phyloP scores from a whole-genome alignment of 2,329 filamentous ascomycete species.

The Colletotrichum navitas region DNA sequence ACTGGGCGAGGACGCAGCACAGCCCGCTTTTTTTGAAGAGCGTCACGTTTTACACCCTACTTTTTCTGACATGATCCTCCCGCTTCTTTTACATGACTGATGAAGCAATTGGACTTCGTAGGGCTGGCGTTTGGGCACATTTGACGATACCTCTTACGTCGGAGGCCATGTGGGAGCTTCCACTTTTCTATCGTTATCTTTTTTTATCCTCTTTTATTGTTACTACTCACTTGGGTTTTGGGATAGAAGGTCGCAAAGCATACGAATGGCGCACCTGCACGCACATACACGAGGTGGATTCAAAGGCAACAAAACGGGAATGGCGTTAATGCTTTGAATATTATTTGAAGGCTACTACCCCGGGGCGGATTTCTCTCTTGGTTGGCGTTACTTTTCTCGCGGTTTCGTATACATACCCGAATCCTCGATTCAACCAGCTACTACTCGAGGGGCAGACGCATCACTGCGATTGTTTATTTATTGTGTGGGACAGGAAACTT shows the following conservation, averaged over 20 bases:
- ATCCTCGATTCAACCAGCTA: conserved; percentile 35
- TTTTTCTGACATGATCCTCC: neutral
- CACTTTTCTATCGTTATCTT: conserved; percentile 10
- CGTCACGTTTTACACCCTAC: conserved; percentile 2
- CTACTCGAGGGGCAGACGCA: conserved; percentile 34
- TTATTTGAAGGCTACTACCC: neutral
- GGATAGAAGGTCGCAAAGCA: conserved; percentile 41
- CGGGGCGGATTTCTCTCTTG: conserved; percentile 11
- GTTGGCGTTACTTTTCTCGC: conserved; percentile 31
- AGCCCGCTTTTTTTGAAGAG: neutral
- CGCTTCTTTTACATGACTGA: conserved; percentile 15
- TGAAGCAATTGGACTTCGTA: neutral
- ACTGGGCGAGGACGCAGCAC: neutral
- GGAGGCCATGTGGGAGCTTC: neutral
- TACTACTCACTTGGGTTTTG: conserved; percentile 13
- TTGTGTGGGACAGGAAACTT: neutral
- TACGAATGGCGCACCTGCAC: conserved; percentile 41
- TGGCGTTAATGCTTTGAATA: conserved; percentile 22
- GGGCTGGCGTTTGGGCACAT: neutral
- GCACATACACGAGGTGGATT: conserved; percentile 37
- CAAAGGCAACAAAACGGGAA: conserved; percentile 28
- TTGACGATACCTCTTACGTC: neutral
- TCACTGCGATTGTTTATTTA: conserved; percentile 31
- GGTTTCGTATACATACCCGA: conserved; percentile 39
- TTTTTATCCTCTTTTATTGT: neutral